These are phyloP conservation scores for Arctostaphylos glauca DNA, from an alignment of 148 eudicot species.

Conservation along the genomic window DNA sequence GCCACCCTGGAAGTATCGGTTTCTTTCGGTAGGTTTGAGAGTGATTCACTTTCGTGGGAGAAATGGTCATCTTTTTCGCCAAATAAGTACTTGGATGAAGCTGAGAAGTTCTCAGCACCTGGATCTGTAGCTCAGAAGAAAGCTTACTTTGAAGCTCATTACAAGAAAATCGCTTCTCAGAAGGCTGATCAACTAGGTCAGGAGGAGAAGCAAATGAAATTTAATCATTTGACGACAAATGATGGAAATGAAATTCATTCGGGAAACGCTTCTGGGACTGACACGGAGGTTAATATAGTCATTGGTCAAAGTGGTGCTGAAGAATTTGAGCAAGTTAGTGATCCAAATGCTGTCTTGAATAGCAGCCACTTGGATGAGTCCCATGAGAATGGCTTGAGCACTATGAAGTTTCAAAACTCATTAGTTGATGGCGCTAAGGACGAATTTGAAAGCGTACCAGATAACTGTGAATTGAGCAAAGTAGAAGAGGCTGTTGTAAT, in stretches of 20 bases:
- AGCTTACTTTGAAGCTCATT: constrained; percentile 97
- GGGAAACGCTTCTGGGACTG: constrained; percentile 15
- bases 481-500: constrained; percentile 32
- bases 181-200: constrained; percentile 57
- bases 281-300: background rate
- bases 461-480: constrained; percentile 20
- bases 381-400: constrained; percentile 19
- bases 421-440: constrained; percentile 25
- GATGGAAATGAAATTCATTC: constrained; percentile 17
- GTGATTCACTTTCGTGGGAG: constrained; percentile 90
- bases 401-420: constrained; percentile 24
- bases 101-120: constrained; percentile 78
- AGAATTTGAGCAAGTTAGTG: constrained; percentile 18
- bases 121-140: constrained; percentile 96
- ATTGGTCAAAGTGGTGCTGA: constrained; percentile 8
- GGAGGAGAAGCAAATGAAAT: constrained; percentile 44
- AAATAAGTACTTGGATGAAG: constrained; percentile 93
- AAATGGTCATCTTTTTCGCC: constrained; percentile 93
- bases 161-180: constrained; percentile 77
- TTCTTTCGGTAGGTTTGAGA: constrained; percentile 90
- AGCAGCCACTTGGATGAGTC: constrained; percentile 20
- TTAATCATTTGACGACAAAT: constrained; percentile 20
- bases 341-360: constrained; percentile 7
- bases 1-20: constrained; percentile 58
- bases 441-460: constrained; percentile 23